These are phyloP conservation scores for Pelargonium fulgidum DNA, from an alignment of 441 rosid genomes.

Conservation along the genomic window DNA sequence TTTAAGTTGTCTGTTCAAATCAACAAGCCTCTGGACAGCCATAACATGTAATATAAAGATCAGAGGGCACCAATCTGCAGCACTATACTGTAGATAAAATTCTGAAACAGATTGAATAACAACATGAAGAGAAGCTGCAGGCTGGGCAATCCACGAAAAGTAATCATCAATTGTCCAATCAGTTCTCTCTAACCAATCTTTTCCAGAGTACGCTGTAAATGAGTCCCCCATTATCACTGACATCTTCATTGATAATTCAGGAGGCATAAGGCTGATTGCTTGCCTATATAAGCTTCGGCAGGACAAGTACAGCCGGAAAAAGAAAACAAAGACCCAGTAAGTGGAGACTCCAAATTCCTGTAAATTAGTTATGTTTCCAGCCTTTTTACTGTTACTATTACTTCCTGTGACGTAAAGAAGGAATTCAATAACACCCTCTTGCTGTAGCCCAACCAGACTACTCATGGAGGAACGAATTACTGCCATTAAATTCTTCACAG, in stretches of 20 bases:
- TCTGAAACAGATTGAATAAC: slow-evolving; percentile 49
- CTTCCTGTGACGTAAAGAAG: slow-evolving; percentile 46
- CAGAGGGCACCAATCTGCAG: slow-evolving; percentile 45
- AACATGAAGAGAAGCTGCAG: slow-evolving; percentile 60
- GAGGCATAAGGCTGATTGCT: slow-evolving; percentile 62
- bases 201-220: slow-evolving; percentile 46
- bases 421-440: slow-evolving; percentile 42
- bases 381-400: slow-evolving; percentile 22
- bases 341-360: slow-evolving; percentile 32
- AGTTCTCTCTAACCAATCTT: slow-evolving; percentile 58
- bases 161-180: slow-evolving; percentile 61
- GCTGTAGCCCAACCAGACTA: slow-evolving; percentile 44
- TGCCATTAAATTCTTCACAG: slow-evolving; percentile 47
- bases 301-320: slow-evolving; percentile 65
- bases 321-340: slow-evolving; percentile 59
- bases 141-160: slow-evolving; percentile 63
- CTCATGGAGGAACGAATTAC: slow-evolving; percentile 50
- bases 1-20: slow-evolving; percentile 70
- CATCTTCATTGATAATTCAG: slow-evolving; percentile 46
- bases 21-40: slow-evolving; percentile 81
- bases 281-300: slow-evolving; percentile 71
- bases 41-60: slow-evolving; percentile 51
- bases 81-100: slow-evolving; percentile 36
- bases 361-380: slow-evolving; percentile 25
- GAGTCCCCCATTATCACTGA: slow-evolving; percentile 46